Evolutionary conservation across 2,329 filamentous ascomycete genomes (phyloP).

Genomic region (Colletotrichum plurivorum): DNA sequence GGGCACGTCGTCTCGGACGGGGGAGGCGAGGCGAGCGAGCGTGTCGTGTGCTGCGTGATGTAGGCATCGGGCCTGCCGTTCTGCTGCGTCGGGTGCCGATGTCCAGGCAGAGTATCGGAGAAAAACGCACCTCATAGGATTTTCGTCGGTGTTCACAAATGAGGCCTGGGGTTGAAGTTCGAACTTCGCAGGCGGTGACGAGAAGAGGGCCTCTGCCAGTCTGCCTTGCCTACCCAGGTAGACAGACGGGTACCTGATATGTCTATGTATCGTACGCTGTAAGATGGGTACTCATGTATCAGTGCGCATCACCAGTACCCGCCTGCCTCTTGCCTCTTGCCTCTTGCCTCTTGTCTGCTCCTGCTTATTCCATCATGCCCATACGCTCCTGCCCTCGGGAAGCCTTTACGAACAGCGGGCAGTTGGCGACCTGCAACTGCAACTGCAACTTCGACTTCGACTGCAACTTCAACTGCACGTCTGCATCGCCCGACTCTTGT

Average conservation of each 20-base stretch:
- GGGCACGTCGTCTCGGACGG: no score
- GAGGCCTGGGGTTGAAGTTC: neutral
- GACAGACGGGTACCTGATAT: no score
- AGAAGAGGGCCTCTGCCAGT: no score
- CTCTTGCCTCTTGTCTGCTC: neutral
- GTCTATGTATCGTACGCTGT: no score
- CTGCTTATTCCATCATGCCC: neutral
- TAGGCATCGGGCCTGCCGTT: neutral
- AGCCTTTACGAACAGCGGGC: neutral
- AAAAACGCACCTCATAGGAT: neutral
- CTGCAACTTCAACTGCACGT: conserved; percentile 2
- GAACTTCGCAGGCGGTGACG: neutral
- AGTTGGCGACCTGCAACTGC: neutral
- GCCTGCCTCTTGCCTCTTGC: neutral
- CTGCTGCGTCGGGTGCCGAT: conserved; percentile 10
- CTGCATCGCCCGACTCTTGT: conserved; percentile 13
- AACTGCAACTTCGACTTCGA: neutral
- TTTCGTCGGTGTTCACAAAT: conserved; percentile 3
- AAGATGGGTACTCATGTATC: no score
- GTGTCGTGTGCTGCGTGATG: conserved; percentile 4
- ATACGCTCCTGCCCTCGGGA: neutral
- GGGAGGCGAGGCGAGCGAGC: neutral
- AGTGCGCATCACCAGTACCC: no score
- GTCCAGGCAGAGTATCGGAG: neutral
- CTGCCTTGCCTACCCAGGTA: no score